These are phyloP conservation scores for Lathyrus sativus DNA, from an alignment of 306 rosid species.

Conservation along the genomic window DNA sequence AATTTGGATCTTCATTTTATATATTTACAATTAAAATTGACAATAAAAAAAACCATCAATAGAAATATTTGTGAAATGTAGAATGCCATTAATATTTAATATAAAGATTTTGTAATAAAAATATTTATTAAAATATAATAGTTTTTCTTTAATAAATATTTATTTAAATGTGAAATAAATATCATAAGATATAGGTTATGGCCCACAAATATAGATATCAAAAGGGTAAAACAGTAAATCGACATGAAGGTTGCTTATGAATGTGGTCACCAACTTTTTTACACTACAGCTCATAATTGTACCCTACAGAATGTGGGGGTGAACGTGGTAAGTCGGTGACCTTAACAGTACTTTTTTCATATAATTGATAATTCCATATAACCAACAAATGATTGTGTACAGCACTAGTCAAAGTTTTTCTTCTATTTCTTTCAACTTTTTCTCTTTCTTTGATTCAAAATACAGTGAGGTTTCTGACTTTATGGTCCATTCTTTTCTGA, in stretches of 20 bases:
- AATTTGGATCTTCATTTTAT: too few relatives aligned
- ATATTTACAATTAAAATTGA: too few relatives aligned
- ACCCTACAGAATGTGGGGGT: slow-evolving; percentile 27
- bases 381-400: slow-evolving; percentile 8
- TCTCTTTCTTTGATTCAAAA: slow-evolving; percentile 1
- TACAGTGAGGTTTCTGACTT: not conserved
- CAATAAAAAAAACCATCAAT: too few relatives aligned
- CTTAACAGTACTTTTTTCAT: not conserved
- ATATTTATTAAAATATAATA: too few relatives aligned
- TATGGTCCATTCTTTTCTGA: slow-evolving; percentile 44
- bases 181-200: not conserved
- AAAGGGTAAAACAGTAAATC: too few relatives aligned
- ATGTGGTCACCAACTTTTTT: slow-evolving; percentile 16
- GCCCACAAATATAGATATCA: too few relatives aligned
- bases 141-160: too few relatives aligned
- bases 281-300: slow-evolving; percentile 33
- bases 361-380: too few relatives aligned
- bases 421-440: slow-evolving; percentile 17
- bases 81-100: too few relatives aligned
- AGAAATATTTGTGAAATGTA: too few relatives aligned
- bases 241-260: not conserved
- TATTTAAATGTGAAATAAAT: too few relatives aligned
- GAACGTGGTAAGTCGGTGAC: slow-evolving; percentile 40
- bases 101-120: too few relatives aligned
- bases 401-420: slow-evolving; percentile 37